Evolutionary conservation across 208 protist genomes (phyloP).

Genomic region (Crithidia expoeki): DNA sequence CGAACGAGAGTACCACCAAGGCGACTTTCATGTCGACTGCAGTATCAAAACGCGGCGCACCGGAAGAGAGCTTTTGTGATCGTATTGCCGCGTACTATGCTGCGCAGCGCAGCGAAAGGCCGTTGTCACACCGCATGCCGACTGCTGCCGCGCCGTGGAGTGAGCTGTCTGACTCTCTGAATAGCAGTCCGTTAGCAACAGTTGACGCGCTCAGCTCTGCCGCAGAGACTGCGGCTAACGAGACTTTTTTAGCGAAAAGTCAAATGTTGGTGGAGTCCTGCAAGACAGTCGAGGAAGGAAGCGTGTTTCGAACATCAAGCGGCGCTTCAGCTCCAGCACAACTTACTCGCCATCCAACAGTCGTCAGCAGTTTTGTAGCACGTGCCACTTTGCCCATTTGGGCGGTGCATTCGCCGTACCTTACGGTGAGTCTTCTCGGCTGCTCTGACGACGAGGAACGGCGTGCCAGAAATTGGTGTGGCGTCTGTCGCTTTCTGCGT

Average conservation of each 20-base stretch:
- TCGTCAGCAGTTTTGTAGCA: background rate
- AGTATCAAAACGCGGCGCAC: background rate
- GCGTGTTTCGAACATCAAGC: no score
- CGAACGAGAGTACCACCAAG: background rate
- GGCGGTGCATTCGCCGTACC: constrained; percentile 44
- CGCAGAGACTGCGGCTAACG: background rate
- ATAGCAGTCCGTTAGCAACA: no score
- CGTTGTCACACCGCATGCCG: constrained; percentile 4
- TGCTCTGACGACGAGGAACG: constrained; percentile 49
- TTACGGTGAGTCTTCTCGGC: constrained; percentile 56
- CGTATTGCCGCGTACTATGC: constrained; percentile 17
- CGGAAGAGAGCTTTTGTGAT: background rate
- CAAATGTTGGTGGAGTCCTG: constrained; percentile 35
- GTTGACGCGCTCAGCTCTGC: background rate
- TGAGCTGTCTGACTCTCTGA: background rate
- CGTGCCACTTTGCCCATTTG: constrained; percentile 19
- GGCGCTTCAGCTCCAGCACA: no score
- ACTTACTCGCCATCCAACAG: background rate
- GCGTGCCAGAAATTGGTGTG: constrained; percentile 33
- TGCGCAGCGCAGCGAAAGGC: constrained; percentile 12
- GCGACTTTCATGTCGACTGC: no score
- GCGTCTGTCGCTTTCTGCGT: constrained; percentile 63
- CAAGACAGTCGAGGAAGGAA: background rate
- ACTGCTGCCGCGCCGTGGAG: background rate
- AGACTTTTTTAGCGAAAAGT: background rate